phyloP scores from a whole-genome alignment of 768 basidiomycete species.

The Suillus weaverae region DNA sequence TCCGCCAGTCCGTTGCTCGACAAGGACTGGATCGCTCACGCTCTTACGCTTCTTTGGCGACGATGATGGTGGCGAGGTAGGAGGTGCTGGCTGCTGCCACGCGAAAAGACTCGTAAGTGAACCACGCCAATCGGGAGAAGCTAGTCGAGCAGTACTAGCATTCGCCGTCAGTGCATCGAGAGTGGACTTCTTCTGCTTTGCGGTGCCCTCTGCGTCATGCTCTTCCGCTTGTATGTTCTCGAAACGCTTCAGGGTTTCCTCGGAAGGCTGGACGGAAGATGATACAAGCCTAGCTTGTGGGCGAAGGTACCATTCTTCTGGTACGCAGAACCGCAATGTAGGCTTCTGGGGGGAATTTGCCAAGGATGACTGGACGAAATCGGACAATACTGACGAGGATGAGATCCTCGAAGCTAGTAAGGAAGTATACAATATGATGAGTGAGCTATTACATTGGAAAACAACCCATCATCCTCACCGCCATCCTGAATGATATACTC shows the following conservation, averaged over 20 bases:
- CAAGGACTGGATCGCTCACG: slow-evolving; percentile 70
- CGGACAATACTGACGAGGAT: slow-evolving; percentile 40
- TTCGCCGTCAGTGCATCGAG: slow-evolving; percentile 24
- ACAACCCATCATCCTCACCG: slow-evolving; percentile 41
- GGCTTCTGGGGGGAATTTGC: slow-evolving; percentile 45
- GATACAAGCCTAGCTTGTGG: slow-evolving; percentile 52
- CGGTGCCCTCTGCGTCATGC: slow-evolving; percentile 59
- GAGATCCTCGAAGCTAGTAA: slow-evolving; percentile 49
- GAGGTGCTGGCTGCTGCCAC: slow-evolving; percentile 51
- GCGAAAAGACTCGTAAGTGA: slow-evolving; percentile 68
- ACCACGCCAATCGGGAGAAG: slow-evolving; percentile 49
- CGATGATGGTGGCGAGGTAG: slow-evolving; percentile 36
- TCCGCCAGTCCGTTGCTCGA: slow-evolving; percentile 46
- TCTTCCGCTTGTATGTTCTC: slow-evolving; percentile 43
- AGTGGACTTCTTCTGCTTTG: slow-evolving; percentile 45
- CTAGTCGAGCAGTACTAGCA: slow-evolving; percentile 20
- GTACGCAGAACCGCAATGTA: slow-evolving; percentile 64
- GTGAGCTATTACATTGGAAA: slow-evolving; percentile 1
- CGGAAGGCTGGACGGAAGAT: slow-evolving; percentile 54
- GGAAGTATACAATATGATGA: slow-evolving; percentile 6
- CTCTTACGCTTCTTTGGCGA: slow-evolving; percentile 49
- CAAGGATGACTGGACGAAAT: slow-evolving; percentile 43
- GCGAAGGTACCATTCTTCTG: slow-evolving; percentile 79
- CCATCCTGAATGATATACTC: slow-evolving; percentile 73
- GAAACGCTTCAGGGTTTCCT: slow-evolving; percentile 49